phyloP scores from a whole-genome alignment of 2,329 filamentous ascomycete species.

The Elsinoe necatrix region DNA sequence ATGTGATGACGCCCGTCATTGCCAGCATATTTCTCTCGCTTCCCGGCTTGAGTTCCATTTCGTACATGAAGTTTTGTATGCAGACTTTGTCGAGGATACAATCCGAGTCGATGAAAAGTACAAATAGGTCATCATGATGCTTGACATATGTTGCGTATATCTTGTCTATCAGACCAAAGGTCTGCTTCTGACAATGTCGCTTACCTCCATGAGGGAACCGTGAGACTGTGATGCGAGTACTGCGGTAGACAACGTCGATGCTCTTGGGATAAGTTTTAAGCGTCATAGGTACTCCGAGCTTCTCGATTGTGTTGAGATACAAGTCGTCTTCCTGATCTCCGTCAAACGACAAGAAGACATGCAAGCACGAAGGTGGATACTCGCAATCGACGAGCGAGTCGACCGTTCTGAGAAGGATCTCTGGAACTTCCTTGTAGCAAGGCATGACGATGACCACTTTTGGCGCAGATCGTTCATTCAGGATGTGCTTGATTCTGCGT shows the following conservation, averaged over 20 bases:
- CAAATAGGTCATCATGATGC: constrained; percentile 83
- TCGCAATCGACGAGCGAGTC: constrained; percentile 91
- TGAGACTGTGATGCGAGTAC: constrained; percentile 79
- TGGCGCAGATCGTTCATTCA: constrained; percentile 78
- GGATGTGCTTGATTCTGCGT: constrained; percentile 71
- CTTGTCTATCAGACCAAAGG: constrained; percentile 86
- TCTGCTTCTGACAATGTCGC: constrained; percentile 84
- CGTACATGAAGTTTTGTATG: constrained; percentile 94
- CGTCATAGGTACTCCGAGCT: constrained; percentile 70
- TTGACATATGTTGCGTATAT: constrained; percentile 82
- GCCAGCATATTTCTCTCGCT: constrained; percentile 89
- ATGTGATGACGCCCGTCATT: constrained; percentile 96
- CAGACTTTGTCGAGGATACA: constrained; percentile 88
- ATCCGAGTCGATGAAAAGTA: constrained; percentile 95
- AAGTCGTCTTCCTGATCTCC: constrained; percentile 82
- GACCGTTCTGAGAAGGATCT: constrained; percentile 73
- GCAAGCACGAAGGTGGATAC: constrained; percentile 84
- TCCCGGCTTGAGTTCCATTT: constrained; percentile 94
- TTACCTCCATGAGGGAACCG: constrained; percentile 91
- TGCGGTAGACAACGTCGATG: constrained; percentile 80
- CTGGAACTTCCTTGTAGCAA: constrained; percentile 85
- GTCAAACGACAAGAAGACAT: constrained; percentile 93
- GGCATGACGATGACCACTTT: constrained; percentile 97
- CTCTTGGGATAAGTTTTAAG: constrained; percentile 75
- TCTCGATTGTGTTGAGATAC: constrained; percentile 77